Percentiles rank a stretch among this genome's conserved stretches.
phyloP scores from a whole-genome alignment of 2,329 filamentous ascomycete species.

The Stagonosporopsis rhizophila region DNA sequence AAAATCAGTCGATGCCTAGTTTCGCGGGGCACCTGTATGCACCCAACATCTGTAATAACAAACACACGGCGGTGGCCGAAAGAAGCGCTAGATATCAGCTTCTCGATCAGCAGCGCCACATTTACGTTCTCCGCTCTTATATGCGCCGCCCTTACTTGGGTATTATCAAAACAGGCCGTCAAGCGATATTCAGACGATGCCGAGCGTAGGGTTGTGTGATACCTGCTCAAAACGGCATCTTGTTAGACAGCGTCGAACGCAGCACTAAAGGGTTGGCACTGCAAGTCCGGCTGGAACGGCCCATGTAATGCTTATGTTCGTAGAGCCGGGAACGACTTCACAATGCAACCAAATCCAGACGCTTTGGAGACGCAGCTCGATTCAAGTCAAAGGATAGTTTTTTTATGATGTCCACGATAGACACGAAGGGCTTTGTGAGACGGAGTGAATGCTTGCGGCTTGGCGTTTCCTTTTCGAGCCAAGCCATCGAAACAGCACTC shows the following conservation, averaged over 20 bases:
- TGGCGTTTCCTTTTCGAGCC: conserved; percentile 11
- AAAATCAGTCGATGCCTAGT: not conserved
- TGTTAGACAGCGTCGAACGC: conserved; percentile 31
- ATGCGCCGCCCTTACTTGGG: not conserved
- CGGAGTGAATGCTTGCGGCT: conserved; percentile 9
- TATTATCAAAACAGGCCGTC: not conserved
- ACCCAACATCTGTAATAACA: not conserved
- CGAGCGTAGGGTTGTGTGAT: not conserved
- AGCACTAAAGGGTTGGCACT: conserved; percentile 49
- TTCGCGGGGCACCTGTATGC: not conserved
- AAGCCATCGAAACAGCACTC: not conserved
- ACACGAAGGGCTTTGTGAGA: conserved; percentile 1
- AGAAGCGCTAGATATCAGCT: not conserved
- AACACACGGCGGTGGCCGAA: conserved; percentile 6
- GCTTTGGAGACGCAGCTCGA: not conserved
- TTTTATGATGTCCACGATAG: not conserved
- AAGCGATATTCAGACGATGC: not conserved
- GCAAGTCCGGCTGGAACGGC: conserved; percentile 37
- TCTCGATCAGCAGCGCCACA: not conserved
- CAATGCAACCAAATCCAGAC: not conserved
- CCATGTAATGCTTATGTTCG: conserved; percentile 23
- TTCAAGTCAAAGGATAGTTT: too few relatives aligned
- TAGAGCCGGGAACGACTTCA: not conserved
- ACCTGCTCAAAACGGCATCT: conserved; percentile 40
- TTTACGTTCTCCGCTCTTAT: not conserved